Conservation (phyloP, 164 flowering plant species). For the Akebia trifoliata region DNA sequence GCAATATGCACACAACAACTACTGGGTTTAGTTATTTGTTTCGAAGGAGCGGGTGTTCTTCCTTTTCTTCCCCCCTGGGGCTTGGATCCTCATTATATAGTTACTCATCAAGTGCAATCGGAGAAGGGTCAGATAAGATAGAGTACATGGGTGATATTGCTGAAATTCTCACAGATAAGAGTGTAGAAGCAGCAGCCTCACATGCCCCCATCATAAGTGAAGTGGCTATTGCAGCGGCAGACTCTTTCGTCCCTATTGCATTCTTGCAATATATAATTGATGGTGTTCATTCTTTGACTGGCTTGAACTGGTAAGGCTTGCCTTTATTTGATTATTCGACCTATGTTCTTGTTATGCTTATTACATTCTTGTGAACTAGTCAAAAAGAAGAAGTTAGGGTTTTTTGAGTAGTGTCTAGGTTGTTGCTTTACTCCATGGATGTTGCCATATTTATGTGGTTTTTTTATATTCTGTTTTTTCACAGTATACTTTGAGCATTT, state of each 20-base stretch:
- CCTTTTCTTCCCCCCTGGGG: slow-evolving; percentile 9
- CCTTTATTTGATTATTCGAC: not conserved
- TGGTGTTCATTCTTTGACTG: slow-evolving; percentile 50
- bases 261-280: slow-evolving; percentile 63
- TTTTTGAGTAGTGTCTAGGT: not conserved
- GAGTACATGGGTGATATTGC: slow-evolving; percentile 42
- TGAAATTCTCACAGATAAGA: slow-evolving; percentile 36
- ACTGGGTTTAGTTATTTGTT: slow-evolving; percentile 15
- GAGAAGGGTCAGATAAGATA: slow-evolving; percentile 41
- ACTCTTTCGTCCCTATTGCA: slow-evolving; percentile 53
- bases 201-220: slow-evolving; percentile 54
- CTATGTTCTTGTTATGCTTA: not conserved
- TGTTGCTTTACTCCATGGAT: slow-evolving; percentile 2
- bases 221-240: slow-evolving; percentile 76
- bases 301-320: slow-evolving; percentile 54
- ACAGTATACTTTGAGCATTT: too few relatives aligned
- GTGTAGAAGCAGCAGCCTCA: slow-evolving; percentile 34
- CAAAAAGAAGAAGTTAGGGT: not conserved
- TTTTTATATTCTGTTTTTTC: too few relatives aligned
- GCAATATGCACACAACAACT: slow-evolving; percentile 15
- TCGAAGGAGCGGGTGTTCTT: slow-evolving; percentile 4
- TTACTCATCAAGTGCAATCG: slow-evolving; percentile 43
- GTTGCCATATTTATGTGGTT: too few relatives aligned
- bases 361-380: not conserved
- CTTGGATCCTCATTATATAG: slow-evolving; percentile 26